Conservation (phyloP, 768 basidiomycete species). For the Amylocystis lapponica region DNA sequence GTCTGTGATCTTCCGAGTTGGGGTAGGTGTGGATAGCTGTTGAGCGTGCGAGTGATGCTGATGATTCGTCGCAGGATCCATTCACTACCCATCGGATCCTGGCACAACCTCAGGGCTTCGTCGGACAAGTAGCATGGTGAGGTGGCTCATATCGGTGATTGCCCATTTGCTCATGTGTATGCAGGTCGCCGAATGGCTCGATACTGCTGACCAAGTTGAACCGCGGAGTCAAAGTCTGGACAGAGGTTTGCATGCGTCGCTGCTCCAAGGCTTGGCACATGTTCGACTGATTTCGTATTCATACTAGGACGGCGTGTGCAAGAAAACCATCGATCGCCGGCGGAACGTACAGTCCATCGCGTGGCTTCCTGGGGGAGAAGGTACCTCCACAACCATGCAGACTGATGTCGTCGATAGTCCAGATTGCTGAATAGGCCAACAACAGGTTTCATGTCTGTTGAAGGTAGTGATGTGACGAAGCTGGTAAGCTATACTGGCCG, state of each 20-base stretch:
- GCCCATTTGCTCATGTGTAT: background rate
- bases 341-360: constrained; percentile 54
- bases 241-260: constrained; percentile 44
- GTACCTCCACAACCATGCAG: too few relatives aligned
- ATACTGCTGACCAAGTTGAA: constrained; percentile 59
- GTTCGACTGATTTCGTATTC: background rate
- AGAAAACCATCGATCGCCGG: constrained; percentile 54
- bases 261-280: too few relatives aligned
- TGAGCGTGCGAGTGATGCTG: background rate
- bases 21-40: constrained; percentile 46
- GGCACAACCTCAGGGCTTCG: constrained; percentile 66
- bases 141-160: constrained; percentile 3
- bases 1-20: constrained; percentile 59
- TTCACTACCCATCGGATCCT: constrained; percentile 57
- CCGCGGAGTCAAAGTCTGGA: constrained; percentile 69
- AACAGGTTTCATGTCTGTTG: constrained; percentile 66
- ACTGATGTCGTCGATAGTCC: too few relatives aligned
- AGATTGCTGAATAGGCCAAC: too few relatives aligned
- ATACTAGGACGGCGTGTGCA: constrained; percentile 60
- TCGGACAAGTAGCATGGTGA: constrained; percentile 72
- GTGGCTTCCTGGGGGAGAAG: constrained; percentile 63
- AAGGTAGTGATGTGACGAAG: constrained; percentile 55
- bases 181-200: constrained; percentile 60
- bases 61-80: constrained; percentile 29
- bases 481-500: constrained; percentile 34